Evolutionary conservation across 345 rosid species (phyloP).

Genomic region (Rhodamnia rubescens): DNA sequence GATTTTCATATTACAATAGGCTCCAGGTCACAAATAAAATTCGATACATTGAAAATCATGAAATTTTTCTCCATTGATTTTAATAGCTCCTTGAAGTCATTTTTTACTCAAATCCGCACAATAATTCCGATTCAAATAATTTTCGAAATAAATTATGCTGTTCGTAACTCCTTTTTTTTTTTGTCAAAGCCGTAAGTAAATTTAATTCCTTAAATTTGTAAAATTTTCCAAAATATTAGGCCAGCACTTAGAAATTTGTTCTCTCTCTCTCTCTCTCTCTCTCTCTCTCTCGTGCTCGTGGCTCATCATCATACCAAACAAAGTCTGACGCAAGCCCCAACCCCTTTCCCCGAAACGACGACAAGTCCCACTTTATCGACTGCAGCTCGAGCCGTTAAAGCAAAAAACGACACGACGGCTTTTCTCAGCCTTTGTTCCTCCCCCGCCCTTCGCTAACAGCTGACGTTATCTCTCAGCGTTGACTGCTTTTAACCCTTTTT

Average conservation of each 20-base stretch:
- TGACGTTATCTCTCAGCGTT: conserved; percentile 10
- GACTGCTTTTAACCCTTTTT: not conserved
- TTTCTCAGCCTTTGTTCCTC: conserved; percentile 26
- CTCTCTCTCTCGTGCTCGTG: no score
- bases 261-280: not conserved
- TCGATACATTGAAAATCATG: not conserved
- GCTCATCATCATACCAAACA: not conserved
- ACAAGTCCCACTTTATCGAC: not conserved
- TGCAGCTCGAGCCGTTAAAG: conserved; percentile 10
- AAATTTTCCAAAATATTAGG: not conserved
- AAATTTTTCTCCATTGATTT: no score
- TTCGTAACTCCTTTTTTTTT: no score
- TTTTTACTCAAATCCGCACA: not conserved
- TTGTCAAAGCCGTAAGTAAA: no score
- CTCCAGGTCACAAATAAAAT: not conserved
- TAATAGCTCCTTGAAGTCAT: not conserved
- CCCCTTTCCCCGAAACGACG: not conserved
- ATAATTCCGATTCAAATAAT: not conserved
- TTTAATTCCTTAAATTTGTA: not conserved
- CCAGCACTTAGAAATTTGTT: not conserved
- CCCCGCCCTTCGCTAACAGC: not conserved
- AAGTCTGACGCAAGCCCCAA: not conserved
- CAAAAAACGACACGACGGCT: conserved; percentile 21
- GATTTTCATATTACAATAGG: no score
- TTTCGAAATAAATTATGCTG: not conserved